Percentiles rank a stretch among this genome's conserved stretches.
Conservation (phyloP, 202 grass and related monocot species). For the Hordeum pubiflorum region DNA sequence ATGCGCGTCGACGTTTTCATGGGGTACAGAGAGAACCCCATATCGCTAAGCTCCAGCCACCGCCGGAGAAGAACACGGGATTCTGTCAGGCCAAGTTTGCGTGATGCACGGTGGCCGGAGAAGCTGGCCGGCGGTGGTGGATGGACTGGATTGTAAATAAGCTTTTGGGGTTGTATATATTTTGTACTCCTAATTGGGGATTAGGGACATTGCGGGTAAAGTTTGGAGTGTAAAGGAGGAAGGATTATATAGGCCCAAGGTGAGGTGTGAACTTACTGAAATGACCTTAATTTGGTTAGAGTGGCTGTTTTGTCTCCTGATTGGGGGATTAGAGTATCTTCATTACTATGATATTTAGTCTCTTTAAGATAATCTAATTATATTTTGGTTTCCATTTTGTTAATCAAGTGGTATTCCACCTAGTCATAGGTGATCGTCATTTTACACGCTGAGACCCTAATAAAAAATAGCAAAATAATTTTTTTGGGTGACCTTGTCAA, state of each 20-base stretch:
- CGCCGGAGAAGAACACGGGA: neutral
- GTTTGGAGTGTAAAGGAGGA: neutral
- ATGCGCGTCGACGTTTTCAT: conserved; percentile 44
- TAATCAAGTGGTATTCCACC: neutral
- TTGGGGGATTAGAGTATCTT: neutral
- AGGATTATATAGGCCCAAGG: conserved; percentile 26
- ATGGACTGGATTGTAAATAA: neutral
- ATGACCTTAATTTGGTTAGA: neutral
- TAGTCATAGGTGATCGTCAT: neutral
- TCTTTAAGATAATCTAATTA: neutral
- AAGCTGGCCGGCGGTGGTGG: conserved; percentile 1
- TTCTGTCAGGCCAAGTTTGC: conserved; percentile 1
- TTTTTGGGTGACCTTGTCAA: neutral
- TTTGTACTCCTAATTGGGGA: neutral
- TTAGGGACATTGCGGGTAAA: conserved; percentile 25
- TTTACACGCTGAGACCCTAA: neutral
- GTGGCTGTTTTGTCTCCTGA: neutral
- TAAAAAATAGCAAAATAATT: neutral
- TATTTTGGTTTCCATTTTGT: neutral
- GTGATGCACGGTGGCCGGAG: conserved; percentile 16
- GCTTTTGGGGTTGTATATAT: neutral
- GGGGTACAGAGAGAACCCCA: conserved; percentile 43
- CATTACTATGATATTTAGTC: neutral
- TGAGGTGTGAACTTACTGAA: neutral
- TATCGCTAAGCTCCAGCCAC: neutral